Evolutionary conservation across 257 asterid genomes (phyloP), one percentile per base, ranked within the genome.

Genomic region (Primulina eburnea): DNA sequence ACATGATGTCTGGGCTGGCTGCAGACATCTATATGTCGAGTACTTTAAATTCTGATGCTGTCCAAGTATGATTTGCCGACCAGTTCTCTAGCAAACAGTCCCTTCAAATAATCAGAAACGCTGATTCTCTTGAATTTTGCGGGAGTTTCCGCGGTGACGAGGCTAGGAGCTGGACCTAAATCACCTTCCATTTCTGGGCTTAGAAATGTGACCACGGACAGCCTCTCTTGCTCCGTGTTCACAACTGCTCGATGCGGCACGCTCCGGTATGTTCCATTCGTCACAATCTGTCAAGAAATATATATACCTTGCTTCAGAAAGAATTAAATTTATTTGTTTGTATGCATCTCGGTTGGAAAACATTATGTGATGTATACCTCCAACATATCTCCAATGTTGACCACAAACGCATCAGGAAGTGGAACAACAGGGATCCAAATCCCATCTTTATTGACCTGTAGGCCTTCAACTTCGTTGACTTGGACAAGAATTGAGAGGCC

Each of bases 311-410:
- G 3, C 29, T 28, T 28, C 29, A 28, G 29, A 28, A 28, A 28
- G 1, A 28, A 28, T 28, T 28, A 28, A 28, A 28, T 28, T 28
- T 2, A 28, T 28, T 28, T 28, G 29, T 6, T 33, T 33, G 35
- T 33, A 33, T 33, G 4, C 35, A 33, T 33, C 5, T 6, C 5
- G 3, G 4, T 1, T 33, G 2, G 35, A 5, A 33, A 33, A 33
- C 35, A 33, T 35, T 2, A 6, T 35, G 10, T 35, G 40, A 35
- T 6, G 52, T 4, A 5, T 37, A 78, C 78, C 82, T 78, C 76
- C 62, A 78, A n/a, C 7, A 73, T 65, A 8, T 73, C 78, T 29
- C 76, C 78, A 38, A 78, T 21, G 18, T 78, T 71, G 38, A 75
- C 64, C 8, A 78, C 53, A 35, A 78, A 74, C 11, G 80, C 79